Percentiles rank a stretch among this genome's conserved stretches.
Evolutionary conservation across 768 basidiomycete genomes (phyloP).

Genomic region (Leccinellum albellum): DNA sequence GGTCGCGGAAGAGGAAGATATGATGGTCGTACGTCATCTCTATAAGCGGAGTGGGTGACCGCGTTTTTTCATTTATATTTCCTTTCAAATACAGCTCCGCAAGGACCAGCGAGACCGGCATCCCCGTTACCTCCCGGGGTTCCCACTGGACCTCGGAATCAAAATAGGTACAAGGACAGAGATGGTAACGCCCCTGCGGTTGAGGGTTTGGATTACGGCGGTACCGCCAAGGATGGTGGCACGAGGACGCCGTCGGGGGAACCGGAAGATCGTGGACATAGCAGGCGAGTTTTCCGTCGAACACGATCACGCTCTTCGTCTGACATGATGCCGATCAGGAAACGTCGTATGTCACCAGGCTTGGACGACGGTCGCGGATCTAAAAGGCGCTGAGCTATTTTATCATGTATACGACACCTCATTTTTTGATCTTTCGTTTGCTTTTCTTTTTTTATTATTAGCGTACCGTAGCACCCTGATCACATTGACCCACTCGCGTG

Average conservation of each 20-base stretch:
- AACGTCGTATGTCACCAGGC: constrained; percentile 70
- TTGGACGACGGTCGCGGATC: constrained; percentile 64
- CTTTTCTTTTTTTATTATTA: not conserved
- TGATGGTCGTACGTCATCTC: constrained; percentile 37
- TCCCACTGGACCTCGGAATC: constrained; percentile 83
- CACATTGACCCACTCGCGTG: not conserved
- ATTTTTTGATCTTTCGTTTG: not conserved
- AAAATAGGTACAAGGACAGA: constrained; percentile 87
- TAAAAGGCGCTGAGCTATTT: constrained; percentile 59
- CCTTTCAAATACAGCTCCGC: constrained; percentile 31
- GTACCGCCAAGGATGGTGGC: constrained; percentile 42
- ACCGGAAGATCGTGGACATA: constrained; percentile 61
- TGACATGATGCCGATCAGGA: constrained; percentile 38
- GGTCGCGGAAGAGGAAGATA: constrained; percentile 37
- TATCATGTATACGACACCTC: constrained; percentile 24
- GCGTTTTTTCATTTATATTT: not conserved
- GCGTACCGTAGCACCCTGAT: not conserved
- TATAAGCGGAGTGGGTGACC: not conserved
- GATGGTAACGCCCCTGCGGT: constrained; percentile 82
- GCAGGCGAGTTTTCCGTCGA: constrained; percentile 41
- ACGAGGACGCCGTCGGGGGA: constrained; percentile 60
- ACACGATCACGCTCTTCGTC: not conserved
- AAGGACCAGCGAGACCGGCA: constrained; percentile 66
- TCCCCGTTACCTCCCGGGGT: constrained; percentile 85
- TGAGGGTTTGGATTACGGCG: constrained; percentile 87